Percentiles rank a stretch among this genome's conserved stretches.
Evolutionary conservation across 345 rosid species (phyloP).

Genomic region (Eucalyptus lansdowneana): DNA sequence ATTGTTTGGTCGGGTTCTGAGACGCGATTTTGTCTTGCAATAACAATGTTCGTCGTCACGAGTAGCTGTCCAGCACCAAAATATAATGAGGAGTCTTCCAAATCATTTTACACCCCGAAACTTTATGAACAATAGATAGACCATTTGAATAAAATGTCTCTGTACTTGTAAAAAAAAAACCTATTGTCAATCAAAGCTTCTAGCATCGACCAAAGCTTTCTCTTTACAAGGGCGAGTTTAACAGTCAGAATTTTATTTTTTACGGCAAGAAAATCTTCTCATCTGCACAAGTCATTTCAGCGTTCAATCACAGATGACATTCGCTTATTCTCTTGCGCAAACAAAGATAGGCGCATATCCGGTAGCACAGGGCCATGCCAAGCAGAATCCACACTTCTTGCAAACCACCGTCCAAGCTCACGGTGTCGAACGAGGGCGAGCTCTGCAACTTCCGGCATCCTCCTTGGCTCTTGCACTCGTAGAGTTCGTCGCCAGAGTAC

Average conservation of each 20-base stretch:
- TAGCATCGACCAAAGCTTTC: not conserved
- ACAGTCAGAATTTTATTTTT: not conserved
- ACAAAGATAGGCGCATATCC: slow-evolving; percentile 58
- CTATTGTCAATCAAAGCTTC: not conserved
- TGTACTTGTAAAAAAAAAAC: not conserved
- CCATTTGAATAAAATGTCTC: not conserved
- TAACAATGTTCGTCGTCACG: not conserved
- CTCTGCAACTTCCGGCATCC: slow-evolving; percentile 68
- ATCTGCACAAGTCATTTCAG: not conserved
- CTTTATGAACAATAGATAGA: not conserved
- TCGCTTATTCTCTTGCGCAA: slow-evolving; percentile 51
- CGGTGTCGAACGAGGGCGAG: slow-evolving; percentile 70
- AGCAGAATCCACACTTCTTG: slow-evolving; percentile 86
- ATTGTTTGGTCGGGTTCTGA: not conserved
- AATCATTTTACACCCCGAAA: not conserved
- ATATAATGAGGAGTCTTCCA: not conserved
- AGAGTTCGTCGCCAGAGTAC: slow-evolving; percentile 56
- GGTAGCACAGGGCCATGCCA: slow-evolving; percentile 70
- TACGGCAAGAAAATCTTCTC: not conserved
- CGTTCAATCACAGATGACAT: slow-evolving; percentile 34
- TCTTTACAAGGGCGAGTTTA: not conserved
- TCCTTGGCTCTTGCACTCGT: slow-evolving; percentile 63
- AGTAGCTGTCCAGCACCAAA: not conserved
- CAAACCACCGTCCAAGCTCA: slow-evolving; percentile 65
- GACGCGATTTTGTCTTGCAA: not conserved